These are phyloP conservation scores for Thelephora aurantiotincta DNA, from an alignment of 768 basidiomycete species.

Conservation along the genomic window DNA sequence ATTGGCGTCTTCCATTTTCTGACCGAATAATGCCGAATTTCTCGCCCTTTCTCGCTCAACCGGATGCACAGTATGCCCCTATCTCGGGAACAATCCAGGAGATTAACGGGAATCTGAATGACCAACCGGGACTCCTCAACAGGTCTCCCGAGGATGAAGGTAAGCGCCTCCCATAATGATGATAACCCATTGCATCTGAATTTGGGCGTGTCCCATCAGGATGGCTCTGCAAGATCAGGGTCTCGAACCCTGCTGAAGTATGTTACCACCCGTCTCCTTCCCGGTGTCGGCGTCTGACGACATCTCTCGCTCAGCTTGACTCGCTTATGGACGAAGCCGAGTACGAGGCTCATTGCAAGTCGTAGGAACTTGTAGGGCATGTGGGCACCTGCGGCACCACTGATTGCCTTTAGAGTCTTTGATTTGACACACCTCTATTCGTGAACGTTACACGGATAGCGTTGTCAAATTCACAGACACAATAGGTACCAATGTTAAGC, in stretches of 20 bases:
- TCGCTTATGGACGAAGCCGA: slow-evolving; percentile 56
- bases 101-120: slow-evolving; percentile 59
- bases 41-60: slow-evolving; percentile 4
- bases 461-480: not conserved
- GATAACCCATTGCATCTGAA: not conserved
- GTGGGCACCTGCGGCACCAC: slow-evolving; percentile 6
- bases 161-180: too few relatives aligned
- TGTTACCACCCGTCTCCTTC: slow-evolving; percentile 6
- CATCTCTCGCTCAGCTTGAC: slow-evolving; percentile 36
- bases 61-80: slow-evolving; percentile 62
- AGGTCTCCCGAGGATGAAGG: slow-evolving; percentile 77
- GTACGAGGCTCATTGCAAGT: slow-evolving; percentile 53
- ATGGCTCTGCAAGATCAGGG: slow-evolving; percentile 90
- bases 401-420: slow-evolving; percentile 1
- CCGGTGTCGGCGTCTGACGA: not conserved
- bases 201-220: slow-evolving; percentile 30
- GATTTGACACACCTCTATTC: slow-evolving; percentile 5
- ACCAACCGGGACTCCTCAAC: slow-evolving; percentile 72
- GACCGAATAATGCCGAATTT: not conserved
- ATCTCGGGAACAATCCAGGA: slow-evolving; percentile 73
- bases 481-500: not conserved
- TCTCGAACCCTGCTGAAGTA: slow-evolving; percentile 70
- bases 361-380: slow-evolving; percentile 12
- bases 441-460: not conserved
- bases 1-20: not conserved